A percentile compares a stretch with the other conserved stretches of the same genome.
Conservation (phyloP, 163 green algal genomes). For the Chlorella variabilis region DNA sequence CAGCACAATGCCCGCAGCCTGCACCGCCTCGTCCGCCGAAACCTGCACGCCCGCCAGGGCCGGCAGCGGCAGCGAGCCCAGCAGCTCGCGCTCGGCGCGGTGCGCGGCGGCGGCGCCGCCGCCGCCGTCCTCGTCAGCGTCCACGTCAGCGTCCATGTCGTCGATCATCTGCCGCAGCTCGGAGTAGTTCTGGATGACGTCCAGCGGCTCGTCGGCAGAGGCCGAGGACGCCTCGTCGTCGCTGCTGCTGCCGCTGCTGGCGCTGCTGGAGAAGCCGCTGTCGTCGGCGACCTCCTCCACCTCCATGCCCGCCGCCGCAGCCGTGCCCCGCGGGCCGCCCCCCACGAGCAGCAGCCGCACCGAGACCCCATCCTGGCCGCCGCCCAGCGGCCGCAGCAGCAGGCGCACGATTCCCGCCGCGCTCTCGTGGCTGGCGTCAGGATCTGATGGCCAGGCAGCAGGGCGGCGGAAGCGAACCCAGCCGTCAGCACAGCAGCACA, state of each 20-base stretch:
- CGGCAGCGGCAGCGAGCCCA: constrained; percentile 35
- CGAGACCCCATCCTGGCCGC: neutral
- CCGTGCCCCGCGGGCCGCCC: neutral
- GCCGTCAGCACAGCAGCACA: too few relatives aligned
- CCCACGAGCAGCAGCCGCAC: neutral
- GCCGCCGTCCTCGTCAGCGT: constrained; percentile 17
- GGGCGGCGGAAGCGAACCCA: too few relatives aligned
- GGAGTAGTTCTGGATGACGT: constrained; percentile 9
- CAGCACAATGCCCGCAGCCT: constrained; percentile 49
- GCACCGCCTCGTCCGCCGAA: constrained; percentile 37
- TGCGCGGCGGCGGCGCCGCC: constrained; percentile 10
- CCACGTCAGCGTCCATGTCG: constrained; percentile 22
- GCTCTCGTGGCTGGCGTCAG: too few relatives aligned
- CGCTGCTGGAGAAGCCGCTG: constrained; percentile 9
- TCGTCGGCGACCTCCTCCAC: neutral
- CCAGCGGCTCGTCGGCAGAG: neutral
- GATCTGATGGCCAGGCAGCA: too few relatives aligned
- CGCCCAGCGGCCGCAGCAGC: neutral
- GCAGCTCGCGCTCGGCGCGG: constrained; percentile 15
- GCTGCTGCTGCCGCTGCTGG: neutral
- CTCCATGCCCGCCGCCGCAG: neutral
- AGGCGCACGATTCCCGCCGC: too few relatives aligned
- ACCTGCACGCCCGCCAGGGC: constrained; percentile 40
- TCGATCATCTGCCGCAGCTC: constrained; percentile 23
- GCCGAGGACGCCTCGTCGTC: neutral